Conservation (phyloP, 2,329 filamentous ascomycete species). For the Hymenoscyphus salicellus region DNA sequence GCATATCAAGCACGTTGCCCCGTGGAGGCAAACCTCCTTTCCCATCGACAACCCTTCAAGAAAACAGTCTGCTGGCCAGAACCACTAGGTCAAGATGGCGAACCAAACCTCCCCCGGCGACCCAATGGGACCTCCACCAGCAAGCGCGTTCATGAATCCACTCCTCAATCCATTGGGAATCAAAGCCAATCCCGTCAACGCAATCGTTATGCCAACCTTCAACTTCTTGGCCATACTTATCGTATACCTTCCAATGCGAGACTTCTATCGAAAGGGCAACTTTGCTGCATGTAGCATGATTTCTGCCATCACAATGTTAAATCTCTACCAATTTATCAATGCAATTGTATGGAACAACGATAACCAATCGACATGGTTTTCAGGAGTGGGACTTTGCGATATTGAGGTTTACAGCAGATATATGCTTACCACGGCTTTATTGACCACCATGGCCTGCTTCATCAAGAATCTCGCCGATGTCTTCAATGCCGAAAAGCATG, state of each 20-base stretch:
- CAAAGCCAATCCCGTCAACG: conserved; percentile 25
- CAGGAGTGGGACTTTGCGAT: conserved; percentile 60
- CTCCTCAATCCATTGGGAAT: background rate
- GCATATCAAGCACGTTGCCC: background rate
- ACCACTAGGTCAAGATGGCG: background rate
- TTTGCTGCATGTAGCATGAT: conserved; percentile 56
- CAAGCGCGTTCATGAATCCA: background rate
- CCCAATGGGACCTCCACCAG: background rate
- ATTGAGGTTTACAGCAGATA: conserved; percentile 58
- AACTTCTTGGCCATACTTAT: conserved; percentile 50
- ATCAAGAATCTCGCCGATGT: conserved; percentile 58
- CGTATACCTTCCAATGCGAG: conserved; percentile 54
- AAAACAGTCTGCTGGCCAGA: conserved; percentile 4
- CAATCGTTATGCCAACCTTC: conserved; percentile 46
- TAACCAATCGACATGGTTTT: conserved; percentile 53
- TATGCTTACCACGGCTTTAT: conserved; percentile 50
- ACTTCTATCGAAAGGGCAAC: conserved; percentile 61
- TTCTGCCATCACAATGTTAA: conserved; percentile 53
- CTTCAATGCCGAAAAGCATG: conserved; percentile 56
- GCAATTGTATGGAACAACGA: conserved; percentile 63
- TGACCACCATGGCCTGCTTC: conserved; percentile 55
- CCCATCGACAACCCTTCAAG: background rate
- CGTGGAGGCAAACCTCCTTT: background rate
- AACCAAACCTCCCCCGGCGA: background rate
- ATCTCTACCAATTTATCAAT: conserved; percentile 59